Conservation (phyloP, 148 eudicot genomes). For the Vaccinium macrocarpon region DNA sequence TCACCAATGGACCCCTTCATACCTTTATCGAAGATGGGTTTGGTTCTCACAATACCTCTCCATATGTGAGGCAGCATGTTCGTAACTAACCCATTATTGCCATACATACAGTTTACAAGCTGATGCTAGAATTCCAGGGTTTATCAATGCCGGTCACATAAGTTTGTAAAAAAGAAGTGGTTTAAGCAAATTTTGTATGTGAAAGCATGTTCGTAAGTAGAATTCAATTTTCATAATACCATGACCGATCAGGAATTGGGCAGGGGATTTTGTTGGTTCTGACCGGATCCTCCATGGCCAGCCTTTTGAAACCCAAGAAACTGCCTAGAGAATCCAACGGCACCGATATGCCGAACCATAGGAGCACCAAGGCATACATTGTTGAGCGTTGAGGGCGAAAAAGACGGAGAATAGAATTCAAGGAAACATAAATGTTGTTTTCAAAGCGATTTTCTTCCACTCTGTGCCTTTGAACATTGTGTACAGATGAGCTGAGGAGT, state of each 20-base stretch:
- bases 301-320: slow-evolving; percentile 1
- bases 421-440: not conserved
- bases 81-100: too few relatives aligned
- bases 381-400: not conserved
- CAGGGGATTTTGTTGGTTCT: not conserved
- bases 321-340: not conserved
- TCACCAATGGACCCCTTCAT: too few relatives aligned
- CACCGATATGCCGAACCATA: slow-evolving; percentile 12
- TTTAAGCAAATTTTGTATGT: too few relatives aligned
- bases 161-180: too few relatives aligned
- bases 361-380: not conserved
- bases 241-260: not conserved
- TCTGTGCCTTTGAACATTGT: slow-evolving; percentile 3
- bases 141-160: too few relatives aligned
- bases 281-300: not conserved
- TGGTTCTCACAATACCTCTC: too few relatives aligned
- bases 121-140: too few relatives aligned
- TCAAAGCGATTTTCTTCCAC: slow-evolving; percentile 3
- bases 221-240: not conserved
- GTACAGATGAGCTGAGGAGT: slow-evolving; percentile 2
- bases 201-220: too few relatives aligned
- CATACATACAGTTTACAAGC: too few relatives aligned
- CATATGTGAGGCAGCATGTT: too few relatives aligned
- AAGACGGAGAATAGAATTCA: not conserved
- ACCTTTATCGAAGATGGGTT: too few relatives aligned